A percentile compares a stretch with the other conserved stretches of the same genome.
These are phyloP conservation scores for Colletotrichum sublineola DNA, from an alignment of 2,329 filamentous ascomycete species.

Conservation along the genomic window DNA sequence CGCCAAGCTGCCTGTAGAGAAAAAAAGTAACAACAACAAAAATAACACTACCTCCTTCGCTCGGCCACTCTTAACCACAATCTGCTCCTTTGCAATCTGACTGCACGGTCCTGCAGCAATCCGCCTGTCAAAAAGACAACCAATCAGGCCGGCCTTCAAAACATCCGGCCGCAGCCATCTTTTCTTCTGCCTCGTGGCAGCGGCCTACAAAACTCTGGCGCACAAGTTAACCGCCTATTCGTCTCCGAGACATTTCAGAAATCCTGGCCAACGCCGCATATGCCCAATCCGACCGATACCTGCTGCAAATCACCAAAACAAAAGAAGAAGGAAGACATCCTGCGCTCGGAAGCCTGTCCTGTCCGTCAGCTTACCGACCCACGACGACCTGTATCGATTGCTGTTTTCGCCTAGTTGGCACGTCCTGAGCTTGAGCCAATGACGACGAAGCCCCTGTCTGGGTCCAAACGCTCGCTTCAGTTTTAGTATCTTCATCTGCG, in stretches of 20 bases:
- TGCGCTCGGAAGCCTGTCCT: conserved; percentile 4
- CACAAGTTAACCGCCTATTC: conserved; percentile 35
- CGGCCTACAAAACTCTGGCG: conserved; percentile 25
- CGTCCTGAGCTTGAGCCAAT: conserved; percentile 28
- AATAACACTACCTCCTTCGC: background rate
- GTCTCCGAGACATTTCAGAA: conserved; percentile 37
- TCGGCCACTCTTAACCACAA: conserved; percentile 10
- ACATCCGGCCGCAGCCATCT: conserved; percentile 29
- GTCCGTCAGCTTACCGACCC: conserved; percentile 5
- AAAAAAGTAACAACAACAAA: background rate
- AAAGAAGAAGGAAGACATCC: conserved; percentile 4
- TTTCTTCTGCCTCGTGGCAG: conserved; percentile 42
- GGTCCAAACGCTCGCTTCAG: conserved; percentile 42
- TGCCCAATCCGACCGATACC: conserved; percentile 19
- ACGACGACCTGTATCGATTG: conserved; percentile 1
- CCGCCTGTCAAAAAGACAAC: conserved; percentile 10
- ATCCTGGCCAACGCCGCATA: conserved; percentile 31
- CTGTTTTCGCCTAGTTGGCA: conserved; percentile 23
- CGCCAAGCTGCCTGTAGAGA: background rate
- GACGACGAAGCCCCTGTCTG: conserved; percentile 37
- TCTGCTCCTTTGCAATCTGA: background rate
- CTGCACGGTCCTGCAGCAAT: conserved; percentile 8
- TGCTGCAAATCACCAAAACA: conserved; percentile 16
- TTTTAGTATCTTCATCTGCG: conserved; percentile 43
- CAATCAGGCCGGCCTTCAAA: conserved; percentile 21